Evolutionary conservation across 805 yeast species (phyloP), one percentile per base, ranked within the genome.

Genomic region (Ogataea nitratoaversa): DNA sequence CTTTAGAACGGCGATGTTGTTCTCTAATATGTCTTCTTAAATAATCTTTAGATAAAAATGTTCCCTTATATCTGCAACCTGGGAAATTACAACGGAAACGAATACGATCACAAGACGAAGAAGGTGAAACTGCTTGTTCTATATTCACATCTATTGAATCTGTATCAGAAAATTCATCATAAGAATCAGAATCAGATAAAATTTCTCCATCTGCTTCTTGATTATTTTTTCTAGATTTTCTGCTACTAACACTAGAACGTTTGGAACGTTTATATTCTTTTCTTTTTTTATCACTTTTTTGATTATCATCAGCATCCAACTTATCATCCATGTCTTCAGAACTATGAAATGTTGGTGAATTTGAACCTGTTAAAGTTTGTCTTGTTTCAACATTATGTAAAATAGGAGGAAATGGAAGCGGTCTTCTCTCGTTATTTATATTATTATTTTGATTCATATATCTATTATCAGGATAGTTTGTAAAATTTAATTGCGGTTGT

Each of bases 21-120:
- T 58, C 62, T 23, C 60, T 43, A 3, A 58, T 53, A 34, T 58
- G 62, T 35, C 62, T 50, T 27, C 59, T 39, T 18, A 58, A 33
- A 37, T 58, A 58, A 31, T 57, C 62, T 29, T 48, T 53, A 3
- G 57, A 51, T 34, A 48, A 43, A 37, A 58, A 58, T 12, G 56
- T 56, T 16, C 63, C 62, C n/a, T 47, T 43, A 20, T 58, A 58
- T 19, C 47, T 48, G 34, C 63, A 58, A 2, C 41, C 50, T 11
- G 50, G 48, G 33, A 42, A 43, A 16, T 46, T 49, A 33, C 50
- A 57, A 20, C 46, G 42, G 44, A 47, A 50, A 18, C 42, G 30
- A 12, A 39, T 28, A 3, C 45, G 36, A 20, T 38, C 38, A 3
- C 39, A 20, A n/a, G 33, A 32, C 3, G 38, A 37, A 13, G 39